Percentiles rank a stretch among this genome's conserved stretches.
Conservation (phyloP, 306 rosid species). For the Dalbergia cultrata region DNA sequence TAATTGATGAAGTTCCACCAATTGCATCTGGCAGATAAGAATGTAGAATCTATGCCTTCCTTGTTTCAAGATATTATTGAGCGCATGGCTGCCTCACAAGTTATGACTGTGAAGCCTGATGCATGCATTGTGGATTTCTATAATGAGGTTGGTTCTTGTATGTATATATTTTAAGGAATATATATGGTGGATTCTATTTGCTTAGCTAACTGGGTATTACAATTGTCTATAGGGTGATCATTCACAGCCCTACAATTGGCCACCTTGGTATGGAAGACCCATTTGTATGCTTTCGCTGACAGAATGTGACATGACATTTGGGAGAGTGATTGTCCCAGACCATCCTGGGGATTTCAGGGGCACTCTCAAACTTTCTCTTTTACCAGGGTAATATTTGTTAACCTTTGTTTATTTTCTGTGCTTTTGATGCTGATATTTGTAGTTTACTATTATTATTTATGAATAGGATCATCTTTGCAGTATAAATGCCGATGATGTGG, state of each 20-base stretch:
- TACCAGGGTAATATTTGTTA: slow-evolving; percentile 75
- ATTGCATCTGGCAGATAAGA: slow-evolving; percentile 73
- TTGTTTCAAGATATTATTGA: slow-evolving; percentile 79
- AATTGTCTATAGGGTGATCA: slow-evolving; percentile 81
- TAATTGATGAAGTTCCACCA: slow-evolving; percentile 32
- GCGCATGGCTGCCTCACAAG: slow-evolving; percentile 67
- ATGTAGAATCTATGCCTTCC: slow-evolving; percentile 83
- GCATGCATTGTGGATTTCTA: slow-evolving; percentile 88
- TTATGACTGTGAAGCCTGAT: slow-evolving; percentile 84
- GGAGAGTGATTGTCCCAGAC: slow-evolving; percentile 65
- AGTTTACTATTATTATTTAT: slow-evolving; percentile 7
- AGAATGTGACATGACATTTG: slow-evolving; percentile 91
- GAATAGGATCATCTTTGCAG: neutral
- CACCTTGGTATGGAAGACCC: slow-evolving; percentile 90
- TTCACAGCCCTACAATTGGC: slow-evolving; percentile 88
- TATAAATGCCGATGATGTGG: neutral
- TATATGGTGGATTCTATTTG: neutral
- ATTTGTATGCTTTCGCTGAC: slow-evolving; percentile 73
- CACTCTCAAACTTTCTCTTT: slow-evolving; percentile 69
- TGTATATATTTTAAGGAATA: neutral
- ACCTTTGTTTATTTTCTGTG: slow-evolving; percentile 27
- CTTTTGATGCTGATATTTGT: neutral
- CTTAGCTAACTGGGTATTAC: slow-evolving; percentile 42
- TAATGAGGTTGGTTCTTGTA: slow-evolving; percentile 72
- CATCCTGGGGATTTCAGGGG: slow-evolving; percentile 92